Conservation (phyloP, 2,329 filamentous ascomycete genomes). For the Ilyonectria mors-panacis region DNA sequence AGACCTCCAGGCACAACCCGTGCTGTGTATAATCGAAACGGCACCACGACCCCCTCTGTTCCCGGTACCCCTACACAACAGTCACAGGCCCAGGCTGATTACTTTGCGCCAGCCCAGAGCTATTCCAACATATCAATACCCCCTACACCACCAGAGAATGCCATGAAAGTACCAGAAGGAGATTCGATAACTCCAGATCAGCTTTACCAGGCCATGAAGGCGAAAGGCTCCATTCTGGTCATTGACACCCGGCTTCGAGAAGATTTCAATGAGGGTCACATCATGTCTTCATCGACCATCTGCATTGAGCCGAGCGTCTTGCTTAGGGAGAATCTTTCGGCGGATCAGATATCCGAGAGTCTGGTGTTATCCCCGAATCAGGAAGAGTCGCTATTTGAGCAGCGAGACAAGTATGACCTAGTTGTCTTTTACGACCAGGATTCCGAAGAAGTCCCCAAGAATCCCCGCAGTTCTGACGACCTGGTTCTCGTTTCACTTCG, state of each 20-base stretch:
- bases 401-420: conserved; percentile 83
- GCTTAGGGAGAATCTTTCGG: conserved; percentile 76
- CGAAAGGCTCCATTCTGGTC: conserved; percentile 75
- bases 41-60: conserved; percentile 64
- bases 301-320: conserved; percentile 89
- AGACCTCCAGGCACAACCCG: conserved; percentile 76
- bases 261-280: conserved; percentile 90
- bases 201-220: conserved; percentile 78
- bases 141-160: conserved; percentile 57
- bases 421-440: conserved; percentile 91
- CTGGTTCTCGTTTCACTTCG: conserved; percentile 79
- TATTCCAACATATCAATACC: conserved; percentile 46
- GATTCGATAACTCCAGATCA: conserved; percentile 77
- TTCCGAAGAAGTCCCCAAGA: conserved; percentile 65
- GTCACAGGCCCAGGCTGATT: conserved; percentile 51
- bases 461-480: conserved; percentile 57
- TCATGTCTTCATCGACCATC: conserved; percentile 85
- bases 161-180: conserved; percentile 66
- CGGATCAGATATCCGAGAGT: conserved; percentile 74
- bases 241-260: conserved; percentile 88
- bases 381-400: conserved; percentile 83
- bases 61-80: conserved; percentile 48
- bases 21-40: conserved; percentile 73
- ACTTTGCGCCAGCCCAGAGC: conserved; percentile 49
- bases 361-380: conserved; percentile 78